phyloP scores from a whole-genome alignment of 2,329 filamentous ascomycete genomes.

The Colletotrichum tropicale region DNA sequence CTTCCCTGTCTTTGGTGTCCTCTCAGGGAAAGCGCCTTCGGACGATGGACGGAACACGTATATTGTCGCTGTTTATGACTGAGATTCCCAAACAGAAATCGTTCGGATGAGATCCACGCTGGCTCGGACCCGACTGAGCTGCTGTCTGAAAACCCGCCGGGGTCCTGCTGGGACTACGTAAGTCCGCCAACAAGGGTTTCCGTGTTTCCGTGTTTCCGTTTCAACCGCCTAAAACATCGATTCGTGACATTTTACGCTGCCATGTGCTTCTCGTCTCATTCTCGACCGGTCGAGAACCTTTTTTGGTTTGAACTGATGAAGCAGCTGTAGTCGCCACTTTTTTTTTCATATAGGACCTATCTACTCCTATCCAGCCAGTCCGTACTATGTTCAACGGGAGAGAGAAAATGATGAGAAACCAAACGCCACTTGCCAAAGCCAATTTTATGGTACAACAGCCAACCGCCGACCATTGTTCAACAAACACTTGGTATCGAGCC shows the following conservation, averaged over 20 bases:
- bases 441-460: conserved; percentile 25
- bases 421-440: conserved; percentile 25
- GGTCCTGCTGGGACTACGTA: neutral
- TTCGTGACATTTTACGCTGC: neutral
- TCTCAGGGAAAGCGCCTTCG: conserved; percentile 7
- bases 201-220: neutral
- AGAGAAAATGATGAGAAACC: conserved; percentile 7
- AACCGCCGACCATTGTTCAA: conserved; percentile 20
- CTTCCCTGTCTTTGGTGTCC: neutral
- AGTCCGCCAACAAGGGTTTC: neutral
- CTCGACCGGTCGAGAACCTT: neutral
- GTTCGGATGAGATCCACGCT: conserved; percentile 20
- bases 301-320: conserved; percentile 12
- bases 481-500: conserved; percentile 21
- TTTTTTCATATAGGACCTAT: conserved; percentile 20
- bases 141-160: conserved; percentile 6
- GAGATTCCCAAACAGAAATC: conserved; percentile 16
- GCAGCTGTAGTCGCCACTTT: conserved; percentile 1
- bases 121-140: conserved; percentile 15
- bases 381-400: conserved; percentile 14
- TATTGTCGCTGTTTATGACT: conserved; percentile 3
- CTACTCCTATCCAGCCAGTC: conserved; percentile 22
- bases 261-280: neutral
- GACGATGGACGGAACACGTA: conserved; percentile 15
- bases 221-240: conserved; percentile 1